Evolutionary conservation across 345 rosid species (phyloP), one percentile per base, ranked within the genome.

Genomic region (Linum trigynum): DNA sequence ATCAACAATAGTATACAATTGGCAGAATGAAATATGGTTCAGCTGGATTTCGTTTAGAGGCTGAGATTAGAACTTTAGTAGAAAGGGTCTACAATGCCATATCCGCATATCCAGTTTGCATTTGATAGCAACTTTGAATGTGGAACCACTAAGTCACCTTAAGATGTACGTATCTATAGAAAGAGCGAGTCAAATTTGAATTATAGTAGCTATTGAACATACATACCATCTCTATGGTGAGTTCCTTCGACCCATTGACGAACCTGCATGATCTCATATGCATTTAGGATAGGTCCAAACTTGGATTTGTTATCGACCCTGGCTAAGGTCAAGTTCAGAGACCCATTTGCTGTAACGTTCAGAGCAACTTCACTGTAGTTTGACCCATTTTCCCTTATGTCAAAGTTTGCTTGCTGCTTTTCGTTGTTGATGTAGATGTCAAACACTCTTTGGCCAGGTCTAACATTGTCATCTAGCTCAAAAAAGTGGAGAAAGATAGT

Each of bases 271-370:
- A 86, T 78, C 82, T 86, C 89, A 41, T 82, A 82, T 32, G 85
- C 92, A 64, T 80, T 86, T 64, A 85, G 76, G 53, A 82, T 70
- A 57, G 92, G 92, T 72, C 92, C 92, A 14, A 77, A 65, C 12
- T 63, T 72, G 38, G 62, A 81, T 45, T 76, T 77, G 65, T 68
- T 77, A 3, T 67, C 14, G 64, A 70, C 82, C 78, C 78, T 86
- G 61, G 38, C 75, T 42, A 86, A 71, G 70, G 84, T 84, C 76
- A 84, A 69, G 69, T 82, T 86, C 3, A 86, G 71, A 75, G 71
- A 73, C 67, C 82, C 77, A 35, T 68, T 75, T 62, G 84, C 86
- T 6, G 68, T 72, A 51, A 72, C 67, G 67, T 62, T 65, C 16
- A 82, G 70, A 64, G 60, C 43, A 67, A 65, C 71, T 66, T 75